Evolutionary conservation across 148 eudicot genomes (phyloP).

Genomic region (Silene uniflora): DNA sequence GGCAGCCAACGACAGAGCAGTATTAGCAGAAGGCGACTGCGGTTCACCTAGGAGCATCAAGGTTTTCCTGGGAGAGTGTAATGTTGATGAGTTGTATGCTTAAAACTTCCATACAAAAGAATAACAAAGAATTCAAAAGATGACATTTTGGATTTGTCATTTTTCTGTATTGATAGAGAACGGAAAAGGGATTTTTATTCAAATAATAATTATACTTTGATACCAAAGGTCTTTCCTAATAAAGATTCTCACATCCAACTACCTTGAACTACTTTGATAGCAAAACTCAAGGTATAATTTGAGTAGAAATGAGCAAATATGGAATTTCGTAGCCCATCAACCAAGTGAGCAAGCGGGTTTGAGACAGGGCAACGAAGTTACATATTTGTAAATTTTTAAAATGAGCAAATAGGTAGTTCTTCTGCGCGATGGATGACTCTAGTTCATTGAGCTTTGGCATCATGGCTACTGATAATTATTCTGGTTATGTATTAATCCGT

Average conservation of each 20-base stretch:
- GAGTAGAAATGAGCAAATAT: not conserved
- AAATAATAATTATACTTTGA: conserved; percentile 12
- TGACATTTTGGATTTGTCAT: not conserved
- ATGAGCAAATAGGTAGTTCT: too few relatives aligned
- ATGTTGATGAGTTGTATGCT: conserved; percentile 60
- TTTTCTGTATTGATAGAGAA: conserved; percentile 1
- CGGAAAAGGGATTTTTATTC: conserved; percentile 4
- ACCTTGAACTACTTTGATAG: conserved; percentile 2
- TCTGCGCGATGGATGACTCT: not conserved
- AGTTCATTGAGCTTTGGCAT: not conserved
- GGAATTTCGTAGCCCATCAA: too few relatives aligned
- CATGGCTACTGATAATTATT: too few relatives aligned
- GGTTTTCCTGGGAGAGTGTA: conserved; percentile 88
- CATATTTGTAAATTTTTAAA: too few relatives aligned
- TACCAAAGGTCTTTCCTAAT: not conserved
- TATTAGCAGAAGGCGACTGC: conserved; percentile 79
- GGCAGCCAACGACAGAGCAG: conserved; percentile 97
- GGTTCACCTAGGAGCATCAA: conserved; percentile 95
- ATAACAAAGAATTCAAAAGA: not conserved
- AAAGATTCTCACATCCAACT: conserved; percentile 3
- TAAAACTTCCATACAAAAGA: conserved; percentile 20
- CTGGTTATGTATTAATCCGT: not conserved
- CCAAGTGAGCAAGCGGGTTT: not conserved
- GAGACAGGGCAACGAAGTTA: too few relatives aligned
- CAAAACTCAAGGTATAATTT: too few relatives aligned